Percentiles rank a stretch among this genome's conserved stretches.
These are phyloP conservation scores for Trichoderma sp. DNA, from an alignment of 2,329 filamentous ascomycete genomes.

Conservation along the genomic window DNA sequence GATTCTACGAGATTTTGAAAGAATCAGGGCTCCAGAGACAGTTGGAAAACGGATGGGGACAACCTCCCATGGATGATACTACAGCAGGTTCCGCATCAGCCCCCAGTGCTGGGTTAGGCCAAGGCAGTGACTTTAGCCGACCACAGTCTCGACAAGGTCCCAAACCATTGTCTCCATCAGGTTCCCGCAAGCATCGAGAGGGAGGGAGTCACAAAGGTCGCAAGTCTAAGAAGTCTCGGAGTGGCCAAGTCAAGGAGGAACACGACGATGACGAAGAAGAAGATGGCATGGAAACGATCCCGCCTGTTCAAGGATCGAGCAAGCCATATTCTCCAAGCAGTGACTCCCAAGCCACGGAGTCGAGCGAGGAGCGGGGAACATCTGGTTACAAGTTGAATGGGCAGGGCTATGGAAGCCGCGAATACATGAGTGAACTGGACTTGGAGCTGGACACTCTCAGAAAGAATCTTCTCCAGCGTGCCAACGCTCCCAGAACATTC, in stretches of 20 bases:
- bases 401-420: background rate
- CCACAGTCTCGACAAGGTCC: background rate
- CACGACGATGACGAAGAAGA: constrained; percentile 2
- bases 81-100: constrained; percentile 1
- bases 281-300: background rate
- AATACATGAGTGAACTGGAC: constrained; percentile 6
- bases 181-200: constrained; percentile 3
- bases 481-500: constrained; percentile 2
- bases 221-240: constrained; percentile 9
- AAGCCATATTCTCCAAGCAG: background rate
- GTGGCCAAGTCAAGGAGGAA: constrained; percentile 11
- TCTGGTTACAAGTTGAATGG: background rate
- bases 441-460: constrained; percentile 18
- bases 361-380: background rate
- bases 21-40: constrained; percentile 18
- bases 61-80: background rate
- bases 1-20: constrained; percentile 20
- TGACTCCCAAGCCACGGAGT: background rate
- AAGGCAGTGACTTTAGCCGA: background rate
- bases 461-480: constrained; percentile 19
- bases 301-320: background rate
- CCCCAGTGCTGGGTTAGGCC: background rate
- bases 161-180: background rate
- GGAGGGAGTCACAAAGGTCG: background rate
- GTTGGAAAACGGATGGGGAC: constrained; percentile 16